Conservation (phyloP, 768 basidiomycete species). For the Suillus variegatus region DNA sequence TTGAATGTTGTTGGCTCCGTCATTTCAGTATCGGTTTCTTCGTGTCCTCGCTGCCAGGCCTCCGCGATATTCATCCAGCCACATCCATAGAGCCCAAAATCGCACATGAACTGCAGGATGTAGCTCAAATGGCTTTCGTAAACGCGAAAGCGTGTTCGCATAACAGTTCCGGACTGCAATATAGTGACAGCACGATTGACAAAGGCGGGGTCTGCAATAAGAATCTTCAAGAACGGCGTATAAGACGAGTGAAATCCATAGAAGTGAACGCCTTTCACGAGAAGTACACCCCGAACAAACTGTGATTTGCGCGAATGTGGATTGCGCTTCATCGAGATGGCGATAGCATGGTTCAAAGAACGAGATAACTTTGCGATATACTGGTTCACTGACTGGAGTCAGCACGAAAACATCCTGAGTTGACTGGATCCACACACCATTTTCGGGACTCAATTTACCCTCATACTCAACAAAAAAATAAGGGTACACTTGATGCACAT, state of each 20-base stretch:
- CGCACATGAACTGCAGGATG: conserved; percentile 89
- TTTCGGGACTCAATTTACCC: conserved; percentile 59
- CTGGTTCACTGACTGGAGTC: conserved; percentile 54
- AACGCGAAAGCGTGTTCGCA: conserved; percentile 74
- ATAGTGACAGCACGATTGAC: conserved; percentile 73
- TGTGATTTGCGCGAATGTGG: conserved; percentile 57
- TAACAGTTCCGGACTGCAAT: conserved; percentile 79
- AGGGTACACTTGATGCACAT: conserved; percentile 92
- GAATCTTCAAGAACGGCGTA: conserved; percentile 86
- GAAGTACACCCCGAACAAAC: conserved; percentile 72
- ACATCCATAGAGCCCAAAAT: conserved; percentile 94
- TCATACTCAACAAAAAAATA: conserved; percentile 90
- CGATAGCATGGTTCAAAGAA: conserved; percentile 86
- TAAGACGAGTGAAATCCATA: conserved; percentile 91
- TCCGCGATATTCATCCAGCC: conserved; percentile 80
- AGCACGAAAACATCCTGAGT: background rate
- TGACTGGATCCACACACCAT: conserved; percentile 48
- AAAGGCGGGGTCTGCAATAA: conserved; percentile 68
- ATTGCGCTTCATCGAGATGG: conserved; percentile 75
- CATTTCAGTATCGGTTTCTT: conserved; percentile 21
- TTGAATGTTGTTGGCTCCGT: conserved; percentile 34
- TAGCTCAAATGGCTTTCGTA: conserved; percentile 93
- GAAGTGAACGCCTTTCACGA: conserved; percentile 94
- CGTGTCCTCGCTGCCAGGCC: conserved; percentile 57
- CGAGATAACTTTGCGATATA: conserved; percentile 70